Base-by-base conservation (phyloP, 345 rosid species). In the Dimocarpus longan region DNA sequence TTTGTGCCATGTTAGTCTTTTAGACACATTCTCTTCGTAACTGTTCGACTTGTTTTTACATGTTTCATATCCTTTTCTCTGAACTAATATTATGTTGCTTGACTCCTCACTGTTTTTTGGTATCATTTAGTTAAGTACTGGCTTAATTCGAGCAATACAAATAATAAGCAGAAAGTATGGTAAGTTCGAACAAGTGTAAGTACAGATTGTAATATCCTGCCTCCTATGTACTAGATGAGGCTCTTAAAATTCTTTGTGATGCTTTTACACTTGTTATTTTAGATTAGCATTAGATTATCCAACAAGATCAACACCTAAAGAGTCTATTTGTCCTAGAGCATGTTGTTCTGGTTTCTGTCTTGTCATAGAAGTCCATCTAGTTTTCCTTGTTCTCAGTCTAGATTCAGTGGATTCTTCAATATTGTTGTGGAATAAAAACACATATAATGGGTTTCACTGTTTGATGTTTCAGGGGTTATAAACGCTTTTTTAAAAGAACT, bases 401-500 rank as follows among this genome's bases (percentile, higher is more conserved):
- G n/a, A 76, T 79, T 80, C 76, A 84, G 5, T 13, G 13, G 24
- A 46, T 18, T 12, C 19, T 44, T 18, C 73, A 24, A 21, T 21
- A 43, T 37, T 48, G 42, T 57, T 74, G 77, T 48, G 65, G 44
- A 72, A 32, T 7, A 39, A 50, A 68, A 60, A 50, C 68, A 43
- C 66, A 24, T 54, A 67, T 68, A 42, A 64, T 43, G 54, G 71
- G 39, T 79, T 32, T 54, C 5, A 16, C 26, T 73, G 72, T 71
- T 79, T 62, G 50, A 40, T 82, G 42, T 65, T 87, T 72, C 84
- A 93, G 98, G 98, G 98, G 98, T 46, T 92, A 92, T 83, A 92
- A 92, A 67, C 93, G 94, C 21, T 94, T 92, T 85, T 94, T 85
- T 81, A 92, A 81, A 83, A 94, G 98, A 85, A 74, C 82, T 71